Evolutionary conservation across 75 land plant species (phyloP).

Genomic region (Selaginella tamariscina): DNA sequence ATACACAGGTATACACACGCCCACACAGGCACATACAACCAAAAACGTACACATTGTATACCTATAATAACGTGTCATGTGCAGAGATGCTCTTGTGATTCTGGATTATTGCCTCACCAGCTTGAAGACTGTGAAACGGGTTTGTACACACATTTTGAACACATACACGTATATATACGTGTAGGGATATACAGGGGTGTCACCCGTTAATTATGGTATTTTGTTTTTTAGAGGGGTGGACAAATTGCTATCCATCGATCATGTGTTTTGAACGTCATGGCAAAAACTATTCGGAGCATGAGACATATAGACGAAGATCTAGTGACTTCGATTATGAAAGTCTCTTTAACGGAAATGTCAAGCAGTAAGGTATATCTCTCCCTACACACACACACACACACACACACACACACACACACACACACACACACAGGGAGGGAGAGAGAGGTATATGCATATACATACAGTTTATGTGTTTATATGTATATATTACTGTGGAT

Average conservation of each 20-base stretch:
- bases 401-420: background rate
- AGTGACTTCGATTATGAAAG: conserved; percentile 61
- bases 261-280: conserved; percentile 74
- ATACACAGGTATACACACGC: too few species aligned
- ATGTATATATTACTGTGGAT: background rate
- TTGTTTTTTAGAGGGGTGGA: conserved; percentile 46
- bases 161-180: conserved; percentile 9
- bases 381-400: too few species aligned
- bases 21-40: background rate
- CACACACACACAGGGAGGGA: background rate
- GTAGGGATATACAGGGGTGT: background rate
- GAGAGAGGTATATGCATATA: background rate
- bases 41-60: background rate
- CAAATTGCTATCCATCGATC: conserved; percentile 47
- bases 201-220: background rate
- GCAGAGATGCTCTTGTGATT: background rate
- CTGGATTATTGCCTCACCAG: background rate
- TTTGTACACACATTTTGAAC: background rate
- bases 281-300: conserved; percentile 57
- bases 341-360: conserved; percentile 62
- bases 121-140: conserved; percentile 41
- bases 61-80: background rate
- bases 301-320: conserved; percentile 51
- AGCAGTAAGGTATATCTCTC: conserved; percentile 50
- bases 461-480: background rate